Percentiles rank a stretch among this genome's conserved stretches.
phyloP scores from a whole-genome alignment of 1,139 yeast species.

The Suhomyces yuchorum region DNA sequence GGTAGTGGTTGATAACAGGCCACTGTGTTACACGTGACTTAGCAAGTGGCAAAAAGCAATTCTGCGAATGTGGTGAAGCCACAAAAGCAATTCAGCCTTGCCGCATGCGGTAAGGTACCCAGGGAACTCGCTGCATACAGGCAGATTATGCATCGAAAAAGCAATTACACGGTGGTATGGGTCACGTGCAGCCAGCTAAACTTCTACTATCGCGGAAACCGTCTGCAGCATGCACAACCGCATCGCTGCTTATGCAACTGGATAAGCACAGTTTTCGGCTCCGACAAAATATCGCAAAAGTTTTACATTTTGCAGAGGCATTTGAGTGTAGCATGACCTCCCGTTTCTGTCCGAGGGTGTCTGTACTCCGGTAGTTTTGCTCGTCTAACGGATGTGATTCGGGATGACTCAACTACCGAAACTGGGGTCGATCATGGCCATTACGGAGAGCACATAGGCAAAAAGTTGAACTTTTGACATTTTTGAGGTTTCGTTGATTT shows the following conservation, averaged over 20 bases:
- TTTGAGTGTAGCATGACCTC: not conserved
- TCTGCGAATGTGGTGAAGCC: slow-evolving; percentile 2
- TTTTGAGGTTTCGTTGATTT: no score
- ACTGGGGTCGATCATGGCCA: no score
- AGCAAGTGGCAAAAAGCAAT: slow-evolving; percentile 9
- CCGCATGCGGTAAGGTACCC: slow-evolving; percentile 7
- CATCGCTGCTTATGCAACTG: not conserved
- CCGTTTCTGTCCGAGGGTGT: not conserved
- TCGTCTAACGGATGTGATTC: not conserved
- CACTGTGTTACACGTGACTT: slow-evolving; percentile 14
- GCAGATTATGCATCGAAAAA: slow-evolving; percentile 7
- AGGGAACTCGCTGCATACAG: not conserved
- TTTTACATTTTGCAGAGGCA: not conserved
- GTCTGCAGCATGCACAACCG: not conserved
- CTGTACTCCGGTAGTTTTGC: not conserved
- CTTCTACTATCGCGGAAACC: not conserved
- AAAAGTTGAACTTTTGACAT: no score
- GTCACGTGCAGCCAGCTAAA: slow-evolving; percentile 1
- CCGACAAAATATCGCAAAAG: not conserved
- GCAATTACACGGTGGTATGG: not conserved
- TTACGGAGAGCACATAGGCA: no score
- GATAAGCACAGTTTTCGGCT: not conserved
- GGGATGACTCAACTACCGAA: no score
- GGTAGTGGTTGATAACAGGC: slow-evolving; percentile 13
- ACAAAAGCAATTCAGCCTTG: slow-evolving; percentile 10